phyloP scores from a whole-genome alignment of 2,329 filamentous ascomycete genomes.

The Ophiocordyceps sinensis region DNA sequence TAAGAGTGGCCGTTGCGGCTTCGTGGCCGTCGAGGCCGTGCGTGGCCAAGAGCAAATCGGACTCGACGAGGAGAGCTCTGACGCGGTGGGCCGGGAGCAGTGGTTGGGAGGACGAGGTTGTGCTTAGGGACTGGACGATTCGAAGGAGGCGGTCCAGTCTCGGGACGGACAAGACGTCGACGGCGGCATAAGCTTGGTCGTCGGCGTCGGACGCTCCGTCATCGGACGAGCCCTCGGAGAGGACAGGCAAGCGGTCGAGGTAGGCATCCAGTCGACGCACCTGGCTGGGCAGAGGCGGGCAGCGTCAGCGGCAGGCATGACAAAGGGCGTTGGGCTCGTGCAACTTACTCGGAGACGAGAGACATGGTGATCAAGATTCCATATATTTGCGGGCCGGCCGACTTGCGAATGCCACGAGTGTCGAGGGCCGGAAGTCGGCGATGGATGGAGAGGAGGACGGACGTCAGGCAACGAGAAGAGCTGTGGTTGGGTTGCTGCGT shows the following conservation, averaged over 20 bases:
- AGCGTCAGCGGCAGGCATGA: neutral
- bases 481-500: too few relatives aligned
- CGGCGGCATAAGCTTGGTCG: conserved; percentile 17
- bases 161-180: conserved; percentile 33
- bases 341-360: conserved; percentile 30
- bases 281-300: conserved; percentile 26
- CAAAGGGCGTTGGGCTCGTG: neutral
- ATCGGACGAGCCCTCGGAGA: conserved; percentile 25
- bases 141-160: conserved; percentile 48
- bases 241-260: conserved; percentile 42
- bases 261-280: conserved; percentile 50
- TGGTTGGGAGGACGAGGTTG: conserved; percentile 48
- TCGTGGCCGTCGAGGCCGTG: conserved; percentile 21
- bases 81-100: conserved; percentile 48
- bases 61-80: conserved; percentile 45
- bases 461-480: too few relatives aligned
- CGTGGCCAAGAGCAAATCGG: conserved; percentile 32
- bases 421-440: too few relatives aligned
- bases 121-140: conserved; percentile 57
- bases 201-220: conserved; percentile 23
- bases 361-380: too few relatives aligned
- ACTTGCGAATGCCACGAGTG: too few relatives aligned
- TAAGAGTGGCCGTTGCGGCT: conserved; percentile 10
- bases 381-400: too few relatives aligned
- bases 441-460: too few relatives aligned